Conservation (phyloP, 2,329 filamentous ascomycete species). For the Ceratocystis destructans region DNA sequence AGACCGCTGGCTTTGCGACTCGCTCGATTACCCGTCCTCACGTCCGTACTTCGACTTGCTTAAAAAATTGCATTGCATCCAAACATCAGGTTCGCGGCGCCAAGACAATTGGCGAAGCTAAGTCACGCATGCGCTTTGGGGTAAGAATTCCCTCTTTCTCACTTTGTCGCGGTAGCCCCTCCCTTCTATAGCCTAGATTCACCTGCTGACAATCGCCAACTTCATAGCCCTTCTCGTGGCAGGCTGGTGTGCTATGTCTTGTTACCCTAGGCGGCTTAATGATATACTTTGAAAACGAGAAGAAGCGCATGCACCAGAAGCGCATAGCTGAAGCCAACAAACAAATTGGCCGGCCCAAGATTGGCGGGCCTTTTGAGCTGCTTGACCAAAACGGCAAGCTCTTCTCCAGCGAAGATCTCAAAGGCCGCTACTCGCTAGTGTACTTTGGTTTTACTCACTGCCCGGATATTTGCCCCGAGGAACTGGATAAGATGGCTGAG, state of each 20-base stretch:
- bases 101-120: conserved; percentile 46
- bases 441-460: conserved; percentile 99
- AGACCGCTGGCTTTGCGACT: conserved; percentile 14
- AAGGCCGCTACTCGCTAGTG: conserved; percentile 71
- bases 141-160: conserved; percentile 28
- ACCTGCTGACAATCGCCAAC: not conserved
- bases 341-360: conserved; percentile 81
- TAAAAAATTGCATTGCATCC: not conserved
- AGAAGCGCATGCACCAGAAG: conserved; percentile 77
- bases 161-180: not conserved
- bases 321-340: conserved; percentile 84
- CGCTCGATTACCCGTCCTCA: conserved; percentile 12
- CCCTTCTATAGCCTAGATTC: not conserved
- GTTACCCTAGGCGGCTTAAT: conserved; percentile 61
- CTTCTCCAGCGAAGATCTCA: conserved; percentile 68
- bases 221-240: conserved; percentile 76
- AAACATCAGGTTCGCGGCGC: conserved; percentile 23
- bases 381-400: conserved; percentile 66
- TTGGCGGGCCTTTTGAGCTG: conserved; percentile 75
- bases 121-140: conserved; percentile 43
- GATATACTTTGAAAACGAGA: conserved; percentile 88
- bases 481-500: conserved; percentile 97
- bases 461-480: conserved; percentile 96
- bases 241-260: conserved; percentile 76
- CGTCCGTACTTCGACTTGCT: conserved; percentile 21